These are phyloP conservation scores for Arachis hypogaea DNA, from an alignment of 306 rosid genomes.

Conservation along the genomic window DNA sequence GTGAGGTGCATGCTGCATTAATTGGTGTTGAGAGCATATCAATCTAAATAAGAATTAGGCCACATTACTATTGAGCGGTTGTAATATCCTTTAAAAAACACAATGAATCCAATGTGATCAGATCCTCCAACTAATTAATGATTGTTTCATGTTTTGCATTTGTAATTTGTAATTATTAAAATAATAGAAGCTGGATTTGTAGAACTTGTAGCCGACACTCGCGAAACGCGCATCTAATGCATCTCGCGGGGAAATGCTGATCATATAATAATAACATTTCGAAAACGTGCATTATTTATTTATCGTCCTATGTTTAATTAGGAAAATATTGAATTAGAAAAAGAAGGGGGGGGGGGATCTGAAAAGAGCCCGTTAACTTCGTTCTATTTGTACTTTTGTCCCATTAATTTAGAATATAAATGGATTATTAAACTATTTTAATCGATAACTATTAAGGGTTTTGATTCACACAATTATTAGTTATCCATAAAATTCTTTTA, in stretches of 20 bases:
- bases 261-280: background rate
- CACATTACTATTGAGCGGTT: background rate
- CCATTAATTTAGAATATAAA: no score
- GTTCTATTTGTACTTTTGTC: no score
- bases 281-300: conserved; percentile 11
- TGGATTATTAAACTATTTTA: no score
- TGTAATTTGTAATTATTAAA: background rate
- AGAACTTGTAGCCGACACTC: conserved; percentile 28
- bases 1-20: background rate
- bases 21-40: background rate
- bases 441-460: no score
- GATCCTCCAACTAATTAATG: conserved; percentile 7
- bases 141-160: conserved; percentile 10
- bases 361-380: no score
- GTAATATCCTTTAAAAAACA: background rate
- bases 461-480: no score
- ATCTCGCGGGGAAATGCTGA: background rate
- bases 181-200: background rate
- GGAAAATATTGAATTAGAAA: no score
- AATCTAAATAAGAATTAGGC: background rate
- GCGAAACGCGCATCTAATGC: background rate
- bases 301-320: no score
- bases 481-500: no score
- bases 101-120: background rate
- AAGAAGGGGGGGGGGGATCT: no score